Base-by-base conservation (phyloP, 208 protist genomes). In the Leishmania gerbilli region DNA sequence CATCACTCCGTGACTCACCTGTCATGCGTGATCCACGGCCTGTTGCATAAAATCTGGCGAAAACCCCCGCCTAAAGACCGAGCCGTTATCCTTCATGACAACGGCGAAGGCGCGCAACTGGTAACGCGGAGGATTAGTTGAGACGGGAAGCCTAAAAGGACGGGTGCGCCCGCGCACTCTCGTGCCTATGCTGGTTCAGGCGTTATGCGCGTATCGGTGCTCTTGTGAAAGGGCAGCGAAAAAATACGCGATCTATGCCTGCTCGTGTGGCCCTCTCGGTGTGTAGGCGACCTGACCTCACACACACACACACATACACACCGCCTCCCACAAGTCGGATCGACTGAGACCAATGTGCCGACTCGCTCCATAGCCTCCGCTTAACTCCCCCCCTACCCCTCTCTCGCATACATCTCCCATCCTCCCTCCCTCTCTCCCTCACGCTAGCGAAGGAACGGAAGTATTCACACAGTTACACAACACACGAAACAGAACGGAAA, bases 401-500 rank as follows among this genome's bases (percentile, higher is more conserved):
- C 17, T 62, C 56, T 7, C 17, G 5, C 24, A 7, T 2, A 4
- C 64, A 45, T 24, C 64, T 7, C 64, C 64, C 31, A 13, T n/a
- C 40, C 24, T 13, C 37, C 37, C 40, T 71, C 24, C 19, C 37
- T 9, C 67, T 49, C 37, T 11, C 24, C 0, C 40, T 47, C 21
- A 42, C 21, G 31, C 37, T 47, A 40, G 40, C 34, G 40, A 49
- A 47, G 11, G 31, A 62, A 42, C 11, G 31, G 47, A 55, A 76
- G 49, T 76, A 40, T 40, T 62, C 49, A 60, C 21, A 62, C 51
- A 76, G n/a, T 13, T 45, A 62, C 31, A 13, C n/a, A 74, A 47
- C 17, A 47, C 34, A 62, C 31, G 17, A 76, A 62, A 45, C 31
- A 40, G 72, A 60, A 42, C 5, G 21, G 55, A 80, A 83, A 65